A percentile compares a stretch with the other conserved stretches of the same genome.
Conservation (phyloP, 2,329 filamentous ascomycete genomes). For the Cladosporium cucumerinum region DNA sequence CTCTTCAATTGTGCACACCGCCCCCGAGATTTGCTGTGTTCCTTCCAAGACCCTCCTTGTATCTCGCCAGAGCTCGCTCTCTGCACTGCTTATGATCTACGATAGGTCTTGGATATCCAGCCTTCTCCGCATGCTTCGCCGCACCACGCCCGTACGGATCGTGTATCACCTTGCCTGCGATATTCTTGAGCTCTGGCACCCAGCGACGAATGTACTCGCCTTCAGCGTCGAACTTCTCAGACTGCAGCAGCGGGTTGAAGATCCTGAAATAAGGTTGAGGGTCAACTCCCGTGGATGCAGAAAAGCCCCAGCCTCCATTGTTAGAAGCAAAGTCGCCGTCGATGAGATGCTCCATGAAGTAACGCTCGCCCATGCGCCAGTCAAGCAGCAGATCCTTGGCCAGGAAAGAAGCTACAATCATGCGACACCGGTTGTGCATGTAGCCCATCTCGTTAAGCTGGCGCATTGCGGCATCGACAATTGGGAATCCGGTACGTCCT, state of each 20-base stretch:
- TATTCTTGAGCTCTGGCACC: constrained; percentile 68
- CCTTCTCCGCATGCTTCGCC: constrained; percentile 56
- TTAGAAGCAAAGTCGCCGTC: constrained; percentile 80
- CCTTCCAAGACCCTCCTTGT: constrained; percentile 62
- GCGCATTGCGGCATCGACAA: constrained; percentile 84
- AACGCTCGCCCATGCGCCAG: constrained; percentile 77
- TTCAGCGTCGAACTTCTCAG: constrained; percentile 76
- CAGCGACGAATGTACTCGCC: constrained; percentile 80
- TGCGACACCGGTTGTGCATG: constrained; percentile 83
- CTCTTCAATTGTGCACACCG: constrained; percentile 31
- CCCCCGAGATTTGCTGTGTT: constrained; percentile 43
- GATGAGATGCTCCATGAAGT: constrained; percentile 77
- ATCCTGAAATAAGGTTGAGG: constrained; percentile 88
- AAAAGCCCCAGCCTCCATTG: constrained; percentile 67
- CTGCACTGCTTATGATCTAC: constrained; percentile 70
- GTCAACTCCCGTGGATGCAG: constrained; percentile 69
- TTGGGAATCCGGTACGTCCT: constrained; percentile 74
- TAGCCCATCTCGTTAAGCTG: constrained; percentile 66
- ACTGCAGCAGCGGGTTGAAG: constrained; percentile 82
- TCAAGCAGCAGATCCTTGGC: constrained; percentile 77
- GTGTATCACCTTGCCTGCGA: constrained; percentile 69
- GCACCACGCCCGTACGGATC: constrained; percentile 72
- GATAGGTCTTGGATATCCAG: constrained; percentile 70
- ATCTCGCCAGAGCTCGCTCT: constrained; percentile 64
- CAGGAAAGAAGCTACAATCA: constrained; percentile 79